Percentiles rank a stretch among this genome's conserved stretches.
Conservation (phyloP, 345 rosid genomes). For the Pelargonium nanum region DNA sequence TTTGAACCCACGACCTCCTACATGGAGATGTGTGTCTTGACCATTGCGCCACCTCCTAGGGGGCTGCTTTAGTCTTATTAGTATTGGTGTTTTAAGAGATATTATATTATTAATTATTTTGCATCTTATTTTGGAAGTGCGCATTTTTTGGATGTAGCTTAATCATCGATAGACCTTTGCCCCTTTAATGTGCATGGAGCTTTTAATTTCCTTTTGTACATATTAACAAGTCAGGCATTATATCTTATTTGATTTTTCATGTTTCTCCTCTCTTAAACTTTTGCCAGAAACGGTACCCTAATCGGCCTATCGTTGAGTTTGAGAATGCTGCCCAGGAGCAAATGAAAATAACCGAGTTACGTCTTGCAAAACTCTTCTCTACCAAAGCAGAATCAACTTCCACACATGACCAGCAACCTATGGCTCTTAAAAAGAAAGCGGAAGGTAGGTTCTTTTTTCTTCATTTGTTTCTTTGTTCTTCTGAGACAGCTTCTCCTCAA, state of each 20-base stretch:
- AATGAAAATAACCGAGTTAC: conserved; percentile 78
- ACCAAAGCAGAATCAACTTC: conserved; percentile 24
- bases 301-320: conserved; percentile 68
- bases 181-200: no score
- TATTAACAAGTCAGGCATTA: background rate
- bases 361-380: conserved; percentile 65
- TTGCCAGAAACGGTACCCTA: conserved; percentile 56
- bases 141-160: no score
- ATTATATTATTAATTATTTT: no score
- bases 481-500: background rate
- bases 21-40: background rate
- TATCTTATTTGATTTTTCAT: conserved; percentile 2
- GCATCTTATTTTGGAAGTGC: no score
- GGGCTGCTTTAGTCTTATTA: background rate
- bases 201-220: no score
- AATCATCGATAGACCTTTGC: no score
- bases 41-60: no score
- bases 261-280: conserved; percentile 5
- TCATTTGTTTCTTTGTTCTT: background rate
- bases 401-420: conserved; percentile 14
- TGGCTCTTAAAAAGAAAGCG: conserved; percentile 24
- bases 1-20: background rate
- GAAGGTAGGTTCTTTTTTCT: conserved; percentile 38
- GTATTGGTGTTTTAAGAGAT: background rate
- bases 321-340: conserved; percentile 87